phyloP scores from a whole-genome alignment of 805 yeast species.

The Candida insectalens region DNA sequence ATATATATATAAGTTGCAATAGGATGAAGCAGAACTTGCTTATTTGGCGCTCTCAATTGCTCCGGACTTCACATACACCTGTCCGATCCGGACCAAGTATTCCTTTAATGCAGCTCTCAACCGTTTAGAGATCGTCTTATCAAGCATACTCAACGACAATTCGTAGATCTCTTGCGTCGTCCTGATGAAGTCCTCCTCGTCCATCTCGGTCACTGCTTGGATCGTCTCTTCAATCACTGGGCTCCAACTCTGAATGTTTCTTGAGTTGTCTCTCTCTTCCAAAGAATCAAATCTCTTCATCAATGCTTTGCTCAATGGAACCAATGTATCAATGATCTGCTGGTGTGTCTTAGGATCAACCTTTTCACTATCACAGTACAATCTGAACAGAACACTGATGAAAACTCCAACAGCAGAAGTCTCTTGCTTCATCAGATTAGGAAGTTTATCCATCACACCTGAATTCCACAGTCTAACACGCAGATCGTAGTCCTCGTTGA shows the following conservation, averaged over 20 bases:
- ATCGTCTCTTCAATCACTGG: constrained; percentile 87
- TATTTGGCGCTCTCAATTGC: no score
- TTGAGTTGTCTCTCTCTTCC: constrained; percentile 69
- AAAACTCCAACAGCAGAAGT: constrained; percentile 82
- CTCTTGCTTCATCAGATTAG: constrained; percentile 88
- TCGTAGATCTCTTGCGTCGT: constrained; percentile 54
- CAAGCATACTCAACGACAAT: constrained; percentile 47
- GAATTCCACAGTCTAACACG: constrained; percentile 86
- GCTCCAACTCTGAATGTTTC: constrained; percentile 78
- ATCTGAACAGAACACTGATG: constrained; percentile 67
- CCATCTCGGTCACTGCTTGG: constrained; percentile 73
- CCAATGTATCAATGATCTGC: constrained; percentile 41
- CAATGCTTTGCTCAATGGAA: constrained; percentile 65
- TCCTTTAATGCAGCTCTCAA: constrained; percentile 50
- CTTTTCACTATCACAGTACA: constrained; percentile 60
- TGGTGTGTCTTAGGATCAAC: constrained; percentile 36
- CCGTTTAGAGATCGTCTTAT: constrained; percentile 52
- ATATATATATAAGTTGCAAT: no score
- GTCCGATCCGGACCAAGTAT: constrained; percentile 47
- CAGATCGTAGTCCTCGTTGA: constrained; percentile 82
- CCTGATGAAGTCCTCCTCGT: constrained; percentile 55
- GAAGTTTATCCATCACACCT: constrained; percentile 85
- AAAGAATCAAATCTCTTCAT: constrained; percentile 60
- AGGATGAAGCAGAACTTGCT: no score
- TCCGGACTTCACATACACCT: constrained; percentile 17